Evolutionary conservation across 2,329 filamentous ascomycete species (phyloP).

Genomic region (Cercospora sesami): DNA sequence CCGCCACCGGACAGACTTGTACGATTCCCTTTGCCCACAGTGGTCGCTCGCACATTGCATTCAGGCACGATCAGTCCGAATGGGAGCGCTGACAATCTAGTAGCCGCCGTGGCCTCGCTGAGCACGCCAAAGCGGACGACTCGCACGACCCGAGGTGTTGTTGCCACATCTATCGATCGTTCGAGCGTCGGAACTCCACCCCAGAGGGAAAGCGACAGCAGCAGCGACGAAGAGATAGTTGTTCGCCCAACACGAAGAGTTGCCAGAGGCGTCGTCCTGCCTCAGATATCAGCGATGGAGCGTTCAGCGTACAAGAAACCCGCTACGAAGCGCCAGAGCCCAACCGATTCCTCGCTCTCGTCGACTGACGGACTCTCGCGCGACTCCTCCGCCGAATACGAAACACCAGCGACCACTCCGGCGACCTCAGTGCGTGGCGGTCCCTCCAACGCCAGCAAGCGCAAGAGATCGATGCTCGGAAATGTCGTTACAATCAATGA

Average conservation of each 20-base stretch:
- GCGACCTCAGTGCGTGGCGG: conserved; percentile 44
- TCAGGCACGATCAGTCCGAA: not conserved
- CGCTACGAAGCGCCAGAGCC: conserved; percentile 22
- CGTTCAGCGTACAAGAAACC: conserved; percentile 25
- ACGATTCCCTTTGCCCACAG: not conserved
- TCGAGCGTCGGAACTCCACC: not conserved
- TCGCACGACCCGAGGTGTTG: not conserved
- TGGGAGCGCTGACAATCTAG: not conserved
- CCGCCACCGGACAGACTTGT: conserved; percentile 9
- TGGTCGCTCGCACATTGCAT: not conserved
- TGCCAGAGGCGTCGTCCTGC: conserved; percentile 23
- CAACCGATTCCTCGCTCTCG: conserved; percentile 27
- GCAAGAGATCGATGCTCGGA: conserved; percentile 37
- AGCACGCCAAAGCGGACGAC: not conserved
- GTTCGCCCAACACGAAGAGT: conserved; percentile 13
- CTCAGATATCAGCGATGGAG: conserved; percentile 24
- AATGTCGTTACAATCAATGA: conserved; percentile 32
- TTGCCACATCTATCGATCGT: conserved; percentile 4
- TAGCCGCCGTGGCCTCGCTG: not conserved
- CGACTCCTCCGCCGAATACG: conserved; percentile 54
- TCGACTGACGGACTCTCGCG: conserved; percentile 34
- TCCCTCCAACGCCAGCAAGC: conserved; percentile 28
- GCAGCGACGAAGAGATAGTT: conserved; percentile 2
- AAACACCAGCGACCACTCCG: conserved; percentile 65
- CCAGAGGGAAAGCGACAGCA: not conserved